Percentiles rank a stretch among this genome's conserved stretches.
Conservation (phyloP, 2,329 filamentous ascomycete species). For the Exophiala calicioides region DNA sequence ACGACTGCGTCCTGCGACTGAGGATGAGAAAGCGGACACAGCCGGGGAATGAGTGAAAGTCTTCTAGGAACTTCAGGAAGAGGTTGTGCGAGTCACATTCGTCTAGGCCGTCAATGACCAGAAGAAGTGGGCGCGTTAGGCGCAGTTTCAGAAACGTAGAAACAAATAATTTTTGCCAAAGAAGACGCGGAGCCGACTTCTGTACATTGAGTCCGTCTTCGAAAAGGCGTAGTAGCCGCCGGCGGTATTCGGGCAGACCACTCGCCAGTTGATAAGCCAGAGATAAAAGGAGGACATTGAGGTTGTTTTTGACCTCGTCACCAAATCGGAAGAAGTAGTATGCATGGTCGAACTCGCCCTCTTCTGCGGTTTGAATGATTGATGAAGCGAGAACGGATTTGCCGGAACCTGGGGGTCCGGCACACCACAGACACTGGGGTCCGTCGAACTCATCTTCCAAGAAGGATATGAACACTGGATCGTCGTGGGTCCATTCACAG, state of each 20-base stretch:
- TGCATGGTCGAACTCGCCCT: slow-evolving; percentile 19
- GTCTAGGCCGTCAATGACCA: slow-evolving; percentile 44
- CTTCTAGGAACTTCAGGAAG: slow-evolving; percentile 35
- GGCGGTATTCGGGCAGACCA: slow-evolving; percentile 18
- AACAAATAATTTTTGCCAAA: slow-evolving; percentile 39
- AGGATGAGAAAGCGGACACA: slow-evolving; percentile 37
- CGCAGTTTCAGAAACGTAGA: slow-evolving; percentile 34
- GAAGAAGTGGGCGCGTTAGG: slow-evolving; percentile 34
- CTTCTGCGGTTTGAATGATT: slow-evolving; percentile 23
- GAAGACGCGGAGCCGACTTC: slow-evolving; percentile 28
- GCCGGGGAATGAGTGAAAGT: slow-evolving; percentile 13
- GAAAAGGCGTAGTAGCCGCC: slow-evolving; percentile 31
- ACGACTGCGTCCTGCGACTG: slow-evolving; percentile 30
- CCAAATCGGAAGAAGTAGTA: slow-evolving; percentile 37
- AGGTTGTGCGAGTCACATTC: slow-evolving; percentile 35
- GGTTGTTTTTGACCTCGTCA: slow-evolving; percentile 32
- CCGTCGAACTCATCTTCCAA: too few relatives aligned
- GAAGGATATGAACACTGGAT: too few relatives aligned
- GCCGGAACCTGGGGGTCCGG: slow-evolving; percentile 88
- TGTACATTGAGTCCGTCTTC: slow-evolving; percentile 33
- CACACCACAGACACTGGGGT: too few relatives aligned
- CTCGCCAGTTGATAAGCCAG: slow-evolving; percentile 35
- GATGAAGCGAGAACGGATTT: slow-evolving; percentile 82
- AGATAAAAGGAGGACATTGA: slow-evolving; percentile 30
- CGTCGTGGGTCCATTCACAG: slow-evolving; percentile 8